These are phyloP conservation scores for Gilbertella persicaria DNA, from an alignment of 371 early-diverging fungal genomes.

Conservation along the genomic window DNA sequence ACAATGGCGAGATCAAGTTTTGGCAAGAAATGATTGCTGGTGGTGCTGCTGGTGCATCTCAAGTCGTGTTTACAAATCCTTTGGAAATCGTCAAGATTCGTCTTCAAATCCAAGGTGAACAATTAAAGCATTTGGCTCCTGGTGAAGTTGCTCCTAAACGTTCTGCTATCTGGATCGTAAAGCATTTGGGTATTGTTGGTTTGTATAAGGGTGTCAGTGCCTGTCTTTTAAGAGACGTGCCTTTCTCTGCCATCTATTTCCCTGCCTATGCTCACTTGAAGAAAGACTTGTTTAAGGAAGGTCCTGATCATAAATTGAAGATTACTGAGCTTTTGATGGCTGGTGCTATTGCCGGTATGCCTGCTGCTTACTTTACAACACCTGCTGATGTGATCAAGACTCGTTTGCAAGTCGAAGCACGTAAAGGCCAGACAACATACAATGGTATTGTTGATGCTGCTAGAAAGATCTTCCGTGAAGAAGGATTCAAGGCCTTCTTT, in stretches of 20 bases:
- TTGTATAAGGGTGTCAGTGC: constrained; percentile 95
- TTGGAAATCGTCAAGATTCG: constrained; percentile 98
- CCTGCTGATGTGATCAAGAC: constrained; percentile 99
- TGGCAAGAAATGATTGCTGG: constrained; percentile 88
- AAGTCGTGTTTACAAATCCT: constrained; percentile 95
- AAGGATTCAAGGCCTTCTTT: constrained; percentile 94
- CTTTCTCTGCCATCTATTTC: constrained; percentile 97
- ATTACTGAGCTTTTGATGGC: constrained; percentile 83
- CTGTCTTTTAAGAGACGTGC: constrained; percentile 94
- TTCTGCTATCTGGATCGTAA: constrained; percentile 89
- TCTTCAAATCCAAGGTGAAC: constrained; percentile 88
- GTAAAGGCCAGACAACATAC: constrained; percentile 87
- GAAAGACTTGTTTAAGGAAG: constrained; percentile 81
- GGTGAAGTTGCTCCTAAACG: constrained; percentile 58
- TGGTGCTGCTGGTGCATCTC: constrained; percentile 88
- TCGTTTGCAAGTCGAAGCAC: constrained; percentile 92
- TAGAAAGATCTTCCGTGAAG: constrained; percentile 85
- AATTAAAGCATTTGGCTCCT: constrained; percentile 50
- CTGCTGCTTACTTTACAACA: constrained; percentile 95
- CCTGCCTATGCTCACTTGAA: constrained; percentile 94
- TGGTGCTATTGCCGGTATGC: constrained; percentile 97
- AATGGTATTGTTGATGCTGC: constrained; percentile 87
- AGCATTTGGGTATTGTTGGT: constrained; percentile 89
- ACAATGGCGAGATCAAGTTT: constrained; percentile 76
- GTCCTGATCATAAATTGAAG: constrained; percentile 71